These are phyloP conservation scores for Rubia tinctorum DNA, from an alignment of 305 asterid genomes.

Conservation along the genomic window DNA sequence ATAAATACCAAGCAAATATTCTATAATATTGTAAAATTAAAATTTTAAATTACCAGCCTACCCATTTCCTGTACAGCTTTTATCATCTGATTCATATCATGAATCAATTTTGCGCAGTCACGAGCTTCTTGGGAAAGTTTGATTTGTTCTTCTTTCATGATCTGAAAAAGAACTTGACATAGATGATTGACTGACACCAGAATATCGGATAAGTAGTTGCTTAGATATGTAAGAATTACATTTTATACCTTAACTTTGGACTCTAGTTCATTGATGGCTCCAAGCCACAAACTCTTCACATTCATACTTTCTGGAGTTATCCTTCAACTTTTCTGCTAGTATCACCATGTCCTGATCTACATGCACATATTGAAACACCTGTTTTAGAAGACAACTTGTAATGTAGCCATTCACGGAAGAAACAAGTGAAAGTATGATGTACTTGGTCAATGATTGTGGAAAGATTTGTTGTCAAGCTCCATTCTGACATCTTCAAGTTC, in stretches of 20 bases:
- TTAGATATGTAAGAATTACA: background rate
- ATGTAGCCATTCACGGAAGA: conserved; percentile 40
- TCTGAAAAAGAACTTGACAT: conserved; percentile 29
- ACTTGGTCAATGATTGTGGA: conserved; percentile 5
- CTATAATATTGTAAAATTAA: background rate
- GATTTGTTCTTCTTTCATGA: conserved; percentile 75
- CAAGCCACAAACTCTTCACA: conserved; percentile 1
- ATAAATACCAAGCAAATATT: background rate
- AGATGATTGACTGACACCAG: background rate
- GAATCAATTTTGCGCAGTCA: conserved; percentile 61
- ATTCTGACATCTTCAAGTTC: conserved; percentile 10
- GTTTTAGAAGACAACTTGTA: conserved; percentile 36
- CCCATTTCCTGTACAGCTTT: conserved; percentile 89
- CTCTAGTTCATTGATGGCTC: conserved; percentile 3
- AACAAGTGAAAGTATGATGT: background rate
- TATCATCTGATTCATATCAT: conserved; percentile 81
- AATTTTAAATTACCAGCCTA: conserved; percentile 33
- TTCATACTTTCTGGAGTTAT: background rate
- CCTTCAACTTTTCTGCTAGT: conserved; percentile 2
- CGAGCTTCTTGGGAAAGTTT: conserved; percentile 87
- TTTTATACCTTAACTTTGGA: conserved; percentile 4
- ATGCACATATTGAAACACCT: background rate
- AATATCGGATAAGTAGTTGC: too few species aligned
- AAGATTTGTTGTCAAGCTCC: conserved; percentile 10
- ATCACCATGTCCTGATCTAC: conserved; percentile 4